These are phyloP conservation scores for Fusarium cyanostomum DNA, from an alignment of 2,329 filamentous ascomycete species.

Conservation along the genomic window DNA sequence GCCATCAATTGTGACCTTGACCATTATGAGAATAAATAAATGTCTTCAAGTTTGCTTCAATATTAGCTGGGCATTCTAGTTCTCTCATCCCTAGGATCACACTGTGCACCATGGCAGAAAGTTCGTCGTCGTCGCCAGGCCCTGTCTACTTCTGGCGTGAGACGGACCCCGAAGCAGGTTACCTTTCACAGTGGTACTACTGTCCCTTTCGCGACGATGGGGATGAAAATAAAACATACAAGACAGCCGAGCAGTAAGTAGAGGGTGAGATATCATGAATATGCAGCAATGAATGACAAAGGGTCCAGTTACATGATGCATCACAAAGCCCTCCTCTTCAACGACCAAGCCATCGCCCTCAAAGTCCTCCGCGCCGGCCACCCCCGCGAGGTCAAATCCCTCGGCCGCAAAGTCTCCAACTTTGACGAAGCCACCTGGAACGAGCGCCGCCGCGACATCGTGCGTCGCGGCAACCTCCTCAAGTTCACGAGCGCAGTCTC, in stretches of 20 bases:
- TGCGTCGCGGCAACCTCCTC: conserved; percentile 64
- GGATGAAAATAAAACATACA: conserved; percentile 51
- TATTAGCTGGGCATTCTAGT: not conserved
- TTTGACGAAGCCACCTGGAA: conserved; percentile 65
- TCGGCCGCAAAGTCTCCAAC: conserved; percentile 64
- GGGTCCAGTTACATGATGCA: conserved; percentile 63
- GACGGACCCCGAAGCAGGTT: conserved; percentile 59
- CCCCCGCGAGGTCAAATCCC: conserved; percentile 59
- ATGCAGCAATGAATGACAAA: not conserved
- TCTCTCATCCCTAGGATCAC: not conserved
- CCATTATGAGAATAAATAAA: conserved; percentile 8
- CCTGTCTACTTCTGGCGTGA: conserved; percentile 60
- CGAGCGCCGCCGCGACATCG: conserved; percentile 61
- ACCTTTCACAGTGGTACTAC: conserved; percentile 71
- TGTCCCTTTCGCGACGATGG: conserved; percentile 57
- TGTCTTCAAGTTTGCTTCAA: not conserved
- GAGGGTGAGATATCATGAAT: no score
- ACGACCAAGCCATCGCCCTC: conserved; percentile 54
- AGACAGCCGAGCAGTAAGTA: conserved; percentile 62
- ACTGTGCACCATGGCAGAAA: conserved; percentile 12
- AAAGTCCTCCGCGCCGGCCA: conserved; percentile 58
- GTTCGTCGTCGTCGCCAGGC: conserved; percentile 12
- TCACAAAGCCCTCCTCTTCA: conserved; percentile 61
- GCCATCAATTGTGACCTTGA: not conserved
- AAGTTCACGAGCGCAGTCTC: conserved; percentile 64